Percentiles rank a stretch among this genome's conserved stretches.
Evolutionary conservation across 805 yeast genomes (phyloP).

Genomic region (Ogataea thermomethanolica): DNA sequence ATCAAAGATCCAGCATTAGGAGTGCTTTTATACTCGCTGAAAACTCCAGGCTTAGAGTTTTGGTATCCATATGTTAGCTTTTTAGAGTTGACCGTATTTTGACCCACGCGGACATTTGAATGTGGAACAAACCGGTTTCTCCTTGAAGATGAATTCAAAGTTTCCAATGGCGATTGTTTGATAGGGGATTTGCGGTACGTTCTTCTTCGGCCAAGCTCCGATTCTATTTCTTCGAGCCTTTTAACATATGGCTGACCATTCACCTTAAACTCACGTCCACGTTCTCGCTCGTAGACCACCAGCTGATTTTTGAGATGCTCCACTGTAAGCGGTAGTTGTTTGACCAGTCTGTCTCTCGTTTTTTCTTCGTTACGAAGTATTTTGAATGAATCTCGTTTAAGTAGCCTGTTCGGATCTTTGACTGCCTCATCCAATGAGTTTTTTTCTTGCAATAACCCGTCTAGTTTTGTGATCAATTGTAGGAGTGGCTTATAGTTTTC

Average conservation of each 20-base stretch:
- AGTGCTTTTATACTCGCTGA: background rate
- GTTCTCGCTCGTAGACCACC: constrained; percentile 42
- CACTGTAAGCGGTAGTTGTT: constrained; percentile 63
- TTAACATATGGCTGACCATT: constrained; percentile 47
- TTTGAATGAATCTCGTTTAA: constrained; percentile 72
- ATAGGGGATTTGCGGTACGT: constrained; percentile 16
- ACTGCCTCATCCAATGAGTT: constrained; percentile 61
- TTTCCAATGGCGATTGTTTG: constrained; percentile 2
- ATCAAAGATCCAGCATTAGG: constrained; percentile 22
- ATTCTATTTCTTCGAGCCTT: constrained; percentile 23
- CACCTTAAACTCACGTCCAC: constrained; percentile 39
- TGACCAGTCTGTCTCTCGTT: constrained; percentile 61
- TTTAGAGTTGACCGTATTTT: background rate
- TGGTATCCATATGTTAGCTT: background rate
- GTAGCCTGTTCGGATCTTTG: constrained; percentile 74
- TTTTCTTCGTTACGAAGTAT: constrained; percentile 79
- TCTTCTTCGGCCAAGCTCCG: constrained; percentile 15
- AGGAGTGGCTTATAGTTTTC: constrained; percentile 53
- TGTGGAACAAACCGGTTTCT: background rate
- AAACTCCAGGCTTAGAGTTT: constrained; percentile 2
- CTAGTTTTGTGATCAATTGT: constrained; percentile 50
- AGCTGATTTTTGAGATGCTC: constrained; percentile 47
- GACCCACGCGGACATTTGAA: background rate
- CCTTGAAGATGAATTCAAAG: background rate
- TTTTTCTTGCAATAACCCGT: constrained; percentile 57